Percentiles rank a stretch among this genome's conserved stretches.
phyloP scores from a whole-genome alignment of 2,329 filamentous ascomycete species.

The Cyclaneusma minus region DNA sequence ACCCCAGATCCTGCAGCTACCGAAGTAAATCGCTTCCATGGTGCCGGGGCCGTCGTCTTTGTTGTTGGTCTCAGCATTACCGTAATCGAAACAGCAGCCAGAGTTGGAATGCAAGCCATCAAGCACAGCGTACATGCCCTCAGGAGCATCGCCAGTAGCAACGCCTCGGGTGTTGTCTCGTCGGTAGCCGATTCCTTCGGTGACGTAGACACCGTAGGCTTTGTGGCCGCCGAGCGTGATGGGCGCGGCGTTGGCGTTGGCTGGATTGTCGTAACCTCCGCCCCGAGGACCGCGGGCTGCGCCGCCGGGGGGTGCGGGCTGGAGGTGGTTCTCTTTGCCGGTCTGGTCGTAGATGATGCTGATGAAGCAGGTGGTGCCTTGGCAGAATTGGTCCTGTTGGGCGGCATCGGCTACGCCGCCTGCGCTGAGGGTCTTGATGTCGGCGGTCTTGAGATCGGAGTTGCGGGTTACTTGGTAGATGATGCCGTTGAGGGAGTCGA shows the following conservation, averaged over 20 bases:
- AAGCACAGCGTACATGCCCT: constrained; percentile 45
- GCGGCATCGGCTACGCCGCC: constrained; percentile 48
- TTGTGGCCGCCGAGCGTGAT: constrained; percentile 44
- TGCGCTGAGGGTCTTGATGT: constrained; percentile 34
- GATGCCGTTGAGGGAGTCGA: constrained; percentile 32
- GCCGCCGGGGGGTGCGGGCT: constrained; percentile 41
- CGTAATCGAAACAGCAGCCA: constrained; percentile 33
- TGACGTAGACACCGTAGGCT: constrained; percentile 47
- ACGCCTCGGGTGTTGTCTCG: constrained; percentile 36
- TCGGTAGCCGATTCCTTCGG: constrained; percentile 46
- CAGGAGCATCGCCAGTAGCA: constrained; percentile 35
- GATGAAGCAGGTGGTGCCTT: constrained; percentile 44
- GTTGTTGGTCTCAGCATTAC: constrained; percentile 37
- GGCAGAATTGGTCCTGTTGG: constrained; percentile 45
- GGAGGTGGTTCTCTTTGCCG: constrained; percentile 44
- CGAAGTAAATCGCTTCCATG: constrained; percentile 57
- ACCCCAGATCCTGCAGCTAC: constrained; percentile 37
- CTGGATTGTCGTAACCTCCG: constrained; percentile 43
- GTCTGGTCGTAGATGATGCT: constrained; percentile 52
- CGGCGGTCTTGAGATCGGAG: constrained; percentile 28
- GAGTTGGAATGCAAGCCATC: constrained; percentile 44
- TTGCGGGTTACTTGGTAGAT: constrained; percentile 45
- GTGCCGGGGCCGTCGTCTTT: constrained; percentile 43
- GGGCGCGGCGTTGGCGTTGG: constrained; percentile 42
- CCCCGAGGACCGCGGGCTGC: constrained; percentile 35